Percentiles rank a stretch among this genome's conserved stretches.
Evolutionary conservation across 805 yeast genomes (phyloP).

Genomic region (Danielozyma ontarioensis): DNA sequence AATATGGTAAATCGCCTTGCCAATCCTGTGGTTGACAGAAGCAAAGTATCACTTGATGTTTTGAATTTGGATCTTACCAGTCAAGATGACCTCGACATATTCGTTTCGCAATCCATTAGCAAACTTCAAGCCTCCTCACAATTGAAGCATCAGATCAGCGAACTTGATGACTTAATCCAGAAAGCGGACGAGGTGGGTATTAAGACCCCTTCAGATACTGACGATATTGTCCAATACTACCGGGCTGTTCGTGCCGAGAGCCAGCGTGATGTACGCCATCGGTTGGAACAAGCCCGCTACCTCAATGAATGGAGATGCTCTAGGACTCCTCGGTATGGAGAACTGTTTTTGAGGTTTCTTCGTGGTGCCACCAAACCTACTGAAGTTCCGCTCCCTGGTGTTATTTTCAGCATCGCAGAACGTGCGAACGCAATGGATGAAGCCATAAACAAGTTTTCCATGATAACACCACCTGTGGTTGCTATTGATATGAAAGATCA

Average conservation of each 20-base stretch:
- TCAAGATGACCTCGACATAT: slow-evolving; percentile 41
- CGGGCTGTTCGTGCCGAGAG: slow-evolving; percentile 48
- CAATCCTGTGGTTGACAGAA: background rate
- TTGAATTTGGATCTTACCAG: slow-evolving; percentile 56
- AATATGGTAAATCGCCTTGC: background rate
- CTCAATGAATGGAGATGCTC: slow-evolving; percentile 63
- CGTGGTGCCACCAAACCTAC: slow-evolving; percentile 17
- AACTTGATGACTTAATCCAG: slow-evolving; percentile 35
- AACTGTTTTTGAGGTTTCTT: slow-evolving; percentile 45
- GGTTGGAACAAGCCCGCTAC: slow-evolving; percentile 52
- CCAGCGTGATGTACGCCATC: slow-evolving; percentile 47
- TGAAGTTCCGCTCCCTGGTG: slow-evolving; percentile 11
- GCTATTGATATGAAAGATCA: slow-evolving; percentile 63
- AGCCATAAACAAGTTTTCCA: slow-evolving; percentile 69
- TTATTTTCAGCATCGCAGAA: slow-evolving; percentile 20
- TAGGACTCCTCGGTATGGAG: slow-evolving; percentile 64
- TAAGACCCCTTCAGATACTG: slow-evolving; percentile 16
- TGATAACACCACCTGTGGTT: slow-evolving; percentile 83
- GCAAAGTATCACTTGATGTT: slow-evolving; percentile 44
- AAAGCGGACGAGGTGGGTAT: slow-evolving; percentile 13
- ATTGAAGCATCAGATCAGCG: slow-evolving; percentile 39
- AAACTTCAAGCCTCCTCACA: slow-evolving; percentile 43
- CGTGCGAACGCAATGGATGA: slow-evolving; percentile 37
- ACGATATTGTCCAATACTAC: slow-evolving; percentile 53
- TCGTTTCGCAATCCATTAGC: slow-evolving; percentile 40